phyloP scores from a whole-genome alignment of 2,329 filamentous ascomycete genomes.

The Paraphaeosphaeria minitans region DNA sequence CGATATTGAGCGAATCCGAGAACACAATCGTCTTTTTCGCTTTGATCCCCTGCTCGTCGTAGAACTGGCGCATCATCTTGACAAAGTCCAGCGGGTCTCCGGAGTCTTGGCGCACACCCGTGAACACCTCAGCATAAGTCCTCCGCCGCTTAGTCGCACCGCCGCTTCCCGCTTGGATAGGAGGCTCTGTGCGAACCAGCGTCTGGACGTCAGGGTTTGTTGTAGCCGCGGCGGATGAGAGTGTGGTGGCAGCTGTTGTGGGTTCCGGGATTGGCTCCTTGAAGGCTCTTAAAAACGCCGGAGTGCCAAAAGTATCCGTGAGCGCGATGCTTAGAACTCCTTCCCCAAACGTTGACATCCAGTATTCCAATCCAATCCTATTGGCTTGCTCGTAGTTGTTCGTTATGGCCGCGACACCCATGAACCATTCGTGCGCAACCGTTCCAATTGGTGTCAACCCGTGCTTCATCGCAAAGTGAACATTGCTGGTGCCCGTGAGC shows the following conservation, averaged over 20 bases:
- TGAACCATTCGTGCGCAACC: slow-evolving; percentile 98
- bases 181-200: slow-evolving; percentile 48
- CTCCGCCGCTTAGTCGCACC: slow-evolving; percentile 49
- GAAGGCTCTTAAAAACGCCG: slow-evolving; percentile 85
- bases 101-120: slow-evolving; percentile 87
- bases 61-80: slow-evolving; percentile 79
- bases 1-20: slow-evolving; percentile 91
- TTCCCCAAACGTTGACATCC: slow-evolving; percentile 89
- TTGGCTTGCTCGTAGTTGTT: slow-evolving; percentile 85
- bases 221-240: slow-evolving; percentile 49
- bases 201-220: slow-evolving; percentile 47
- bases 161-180: slow-evolving; percentile 52
- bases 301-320: slow-evolving; percentile 95
- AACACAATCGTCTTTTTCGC: slow-evolving; percentile 91
- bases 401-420: slow-evolving; percentile 93
- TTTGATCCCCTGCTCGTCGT: slow-evolving; percentile 73
- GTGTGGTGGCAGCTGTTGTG: slow-evolving; percentile 49
- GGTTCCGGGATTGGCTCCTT: slow-evolving; percentile 64
- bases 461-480: slow-evolving; percentile 95
- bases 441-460: slow-evolving; percentile 84
- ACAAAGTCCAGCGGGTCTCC: slow-evolving; percentile 83
- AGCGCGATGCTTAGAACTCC: slow-evolving; percentile 84
- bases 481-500: slow-evolving; percentile 90
- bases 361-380: slow-evolving; percentile 82
- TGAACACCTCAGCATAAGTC: slow-evolving; percentile 82